Evolutionary conservation across 495 filamentous ascomycete species (phyloP).

Genomic region (Neurospora sp.): DNA sequence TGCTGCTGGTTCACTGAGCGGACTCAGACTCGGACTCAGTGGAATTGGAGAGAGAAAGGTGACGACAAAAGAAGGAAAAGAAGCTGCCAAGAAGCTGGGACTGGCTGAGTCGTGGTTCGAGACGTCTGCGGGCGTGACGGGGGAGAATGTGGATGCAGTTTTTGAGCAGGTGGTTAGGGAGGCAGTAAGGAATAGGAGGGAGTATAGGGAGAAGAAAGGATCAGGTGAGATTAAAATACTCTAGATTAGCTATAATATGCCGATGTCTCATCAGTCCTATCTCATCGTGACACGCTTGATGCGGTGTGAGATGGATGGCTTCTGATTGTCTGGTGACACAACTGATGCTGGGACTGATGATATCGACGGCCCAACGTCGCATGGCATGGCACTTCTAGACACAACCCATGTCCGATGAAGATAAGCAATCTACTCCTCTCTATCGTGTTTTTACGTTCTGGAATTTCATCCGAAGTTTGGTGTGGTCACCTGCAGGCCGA

Average conservation of each 20-base stretch:
- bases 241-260: not conserved
- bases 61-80: not conserved
- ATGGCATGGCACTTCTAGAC: not conserved
- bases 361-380: not conserved
- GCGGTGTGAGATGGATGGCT: not conserved
- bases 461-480: not conserved
- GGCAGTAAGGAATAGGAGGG: constrained; percentile 16
- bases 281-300: not conserved
- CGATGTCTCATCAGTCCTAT: not conserved
- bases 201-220: constrained; percentile 16
- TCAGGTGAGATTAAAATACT: not conserved
- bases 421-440: not conserved
- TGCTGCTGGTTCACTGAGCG: not conserved
- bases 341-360: not conserved
- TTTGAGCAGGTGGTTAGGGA: constrained; percentile 24
- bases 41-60: not conserved
- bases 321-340: not conserved
- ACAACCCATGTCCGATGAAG: not conserved
- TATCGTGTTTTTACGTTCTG: not conserved
- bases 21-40: not conserved
- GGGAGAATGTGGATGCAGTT: constrained; percentile 24
- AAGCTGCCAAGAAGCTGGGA: not conserved
- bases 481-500: not conserved
- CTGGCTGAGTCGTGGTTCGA: constrained; percentile 11
- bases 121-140: constrained; percentile 26